Evolutionary conservation across 345 rosid species (phyloP).

Genomic region (Arabidopsis arenosa): DNA sequence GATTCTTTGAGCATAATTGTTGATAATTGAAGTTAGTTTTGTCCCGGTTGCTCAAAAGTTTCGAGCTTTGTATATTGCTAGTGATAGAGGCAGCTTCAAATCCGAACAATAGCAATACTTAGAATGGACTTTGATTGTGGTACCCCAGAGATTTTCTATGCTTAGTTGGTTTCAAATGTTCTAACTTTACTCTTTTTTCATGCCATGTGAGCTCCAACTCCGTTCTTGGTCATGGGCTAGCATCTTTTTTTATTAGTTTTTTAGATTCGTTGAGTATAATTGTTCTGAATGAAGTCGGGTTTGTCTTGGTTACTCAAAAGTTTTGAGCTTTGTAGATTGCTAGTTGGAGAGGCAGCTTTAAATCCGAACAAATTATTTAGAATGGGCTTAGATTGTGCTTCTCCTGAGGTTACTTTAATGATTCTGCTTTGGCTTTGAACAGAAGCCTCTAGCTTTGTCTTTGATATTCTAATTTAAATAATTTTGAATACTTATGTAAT

Average conservation of each 20-base stretch:
- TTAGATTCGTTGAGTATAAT: slow-evolving; percentile 3
- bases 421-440: not conserved
- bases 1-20: slow-evolving; percentile 25
- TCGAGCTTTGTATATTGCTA: slow-evolving; percentile 25
- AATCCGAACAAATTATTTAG: not conserved
- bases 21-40: slow-evolving; percentile 14
- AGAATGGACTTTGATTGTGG: not conserved
- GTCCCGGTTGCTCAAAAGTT: not conserved
- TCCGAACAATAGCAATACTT: not conserved
- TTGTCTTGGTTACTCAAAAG: not conserved
- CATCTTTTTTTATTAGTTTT: not conserved
- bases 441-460: slow-evolving; percentile 8
- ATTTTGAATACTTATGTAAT: not conserved
- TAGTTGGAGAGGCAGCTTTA: not conserved
- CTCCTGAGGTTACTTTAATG: not conserved
- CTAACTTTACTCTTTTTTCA: not conserved
- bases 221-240: slow-evolving; percentile 3
- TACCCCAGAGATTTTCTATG: not conserved
- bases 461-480: not conserved
- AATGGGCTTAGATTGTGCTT: not conserved
- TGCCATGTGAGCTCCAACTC: slow-evolving; percentile 29
- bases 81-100: not conserved
- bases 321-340: slow-evolving; percentile 24
- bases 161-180: slow-evolving; percentile 16
- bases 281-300: slow-evolving; percentile 14